A percentile compares a stretch with the other conserved stretches of the same genome.
These are phyloP conservation scores for Lachnum nothofagi DNA, from an alignment of 2,329 filamentous ascomycete species.

Conservation along the genomic window DNA sequence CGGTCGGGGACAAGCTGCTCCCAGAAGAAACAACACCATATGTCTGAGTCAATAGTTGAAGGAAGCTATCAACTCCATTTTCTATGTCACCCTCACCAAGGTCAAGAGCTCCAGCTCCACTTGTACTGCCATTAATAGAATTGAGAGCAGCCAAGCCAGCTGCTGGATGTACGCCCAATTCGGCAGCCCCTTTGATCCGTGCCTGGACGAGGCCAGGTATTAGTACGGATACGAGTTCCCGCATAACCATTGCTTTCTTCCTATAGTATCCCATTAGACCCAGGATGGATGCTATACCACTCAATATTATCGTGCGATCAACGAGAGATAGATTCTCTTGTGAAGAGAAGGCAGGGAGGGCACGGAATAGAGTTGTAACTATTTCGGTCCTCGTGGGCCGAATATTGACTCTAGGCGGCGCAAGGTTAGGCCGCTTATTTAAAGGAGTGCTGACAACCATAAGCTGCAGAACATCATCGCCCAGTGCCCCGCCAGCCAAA, in stretches of 20 bases:
- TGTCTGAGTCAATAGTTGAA: conserved; percentile 55
- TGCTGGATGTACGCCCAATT: conserved; percentile 90
- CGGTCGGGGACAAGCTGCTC: conserved; percentile 4
- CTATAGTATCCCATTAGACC: conserved; percentile 73
- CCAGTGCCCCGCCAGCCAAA: conserved; percentile 57
- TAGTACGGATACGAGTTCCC: conserved; percentile 76
- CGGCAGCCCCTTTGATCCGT: conserved; percentile 86
- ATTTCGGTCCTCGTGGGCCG: conserved; percentile 59
- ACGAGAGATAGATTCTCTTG: conserved; percentile 65
- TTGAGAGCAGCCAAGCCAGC: conserved; percentile 75
- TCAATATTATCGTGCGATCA: conserved; percentile 73
- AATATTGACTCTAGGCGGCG: conserved; percentile 52
- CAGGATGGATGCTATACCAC: conserved; percentile 82
- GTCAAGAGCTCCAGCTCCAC: conserved; percentile 52
- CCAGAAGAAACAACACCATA: conserved; percentile 53
- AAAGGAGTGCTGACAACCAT: conserved; percentile 59
- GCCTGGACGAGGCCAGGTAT: conserved; percentile 85
- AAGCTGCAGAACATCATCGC: conserved; percentile 55
- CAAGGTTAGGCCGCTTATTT: conserved; percentile 40
- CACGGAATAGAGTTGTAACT: conserved; percentile 59
- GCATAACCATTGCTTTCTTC: conserved; percentile 86
- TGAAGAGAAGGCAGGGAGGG: conserved; percentile 60
- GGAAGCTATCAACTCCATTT: conserved; percentile 58
- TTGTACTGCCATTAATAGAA: conserved; percentile 44
- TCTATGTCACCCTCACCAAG: conserved; percentile 62